Evolutionary conservation across 2,329 filamentous ascomycete genomes (phyloP).

Genomic region (Colletotrichum sp.): DNA sequence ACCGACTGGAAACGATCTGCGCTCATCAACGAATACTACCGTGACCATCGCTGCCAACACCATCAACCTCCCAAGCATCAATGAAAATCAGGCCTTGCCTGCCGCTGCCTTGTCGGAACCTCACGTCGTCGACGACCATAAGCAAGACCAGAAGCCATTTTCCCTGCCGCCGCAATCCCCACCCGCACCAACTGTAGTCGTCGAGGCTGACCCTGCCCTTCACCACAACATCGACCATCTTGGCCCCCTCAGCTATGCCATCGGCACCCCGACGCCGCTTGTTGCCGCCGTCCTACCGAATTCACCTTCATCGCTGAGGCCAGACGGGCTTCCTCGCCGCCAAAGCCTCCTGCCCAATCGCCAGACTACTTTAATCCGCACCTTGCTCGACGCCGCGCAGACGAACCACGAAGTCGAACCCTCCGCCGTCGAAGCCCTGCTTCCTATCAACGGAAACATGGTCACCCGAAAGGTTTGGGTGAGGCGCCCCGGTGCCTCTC

Average conservation of each 20-base stretch:
- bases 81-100: conserved; percentile 16
- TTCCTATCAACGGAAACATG: conserved; percentile 54
- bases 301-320: conserved; percentile 20
- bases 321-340: conserved; percentile 34
- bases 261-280: conserved; percentile 17
- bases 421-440: conserved; percentile 37
- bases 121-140: background rate
- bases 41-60: conserved; percentile 12
- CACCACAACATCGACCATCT: conserved; percentile 6
- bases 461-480: conserved; percentile 90
- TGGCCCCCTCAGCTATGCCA: conserved; percentile 18
- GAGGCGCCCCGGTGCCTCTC: conserved; percentile 81
- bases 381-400: conserved; percentile 53
- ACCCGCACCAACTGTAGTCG: background rate
- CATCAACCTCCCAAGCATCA: conserved; percentile 20
- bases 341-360: conserved; percentile 50
- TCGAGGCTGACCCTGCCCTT: background rate
- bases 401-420: conserved; percentile 40
- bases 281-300: conserved; percentile 4
- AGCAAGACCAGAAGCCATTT: background rate
- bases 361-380: conserved; percentile 53
- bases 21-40: conserved; percentile 24
- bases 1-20: conserved; percentile 39
- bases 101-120: background rate
- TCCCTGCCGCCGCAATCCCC: background rate